Evolutionary conservation across 169 alveolate genomes (phyloP).

Genomic region (Besnoitia besnoiti): DNA sequence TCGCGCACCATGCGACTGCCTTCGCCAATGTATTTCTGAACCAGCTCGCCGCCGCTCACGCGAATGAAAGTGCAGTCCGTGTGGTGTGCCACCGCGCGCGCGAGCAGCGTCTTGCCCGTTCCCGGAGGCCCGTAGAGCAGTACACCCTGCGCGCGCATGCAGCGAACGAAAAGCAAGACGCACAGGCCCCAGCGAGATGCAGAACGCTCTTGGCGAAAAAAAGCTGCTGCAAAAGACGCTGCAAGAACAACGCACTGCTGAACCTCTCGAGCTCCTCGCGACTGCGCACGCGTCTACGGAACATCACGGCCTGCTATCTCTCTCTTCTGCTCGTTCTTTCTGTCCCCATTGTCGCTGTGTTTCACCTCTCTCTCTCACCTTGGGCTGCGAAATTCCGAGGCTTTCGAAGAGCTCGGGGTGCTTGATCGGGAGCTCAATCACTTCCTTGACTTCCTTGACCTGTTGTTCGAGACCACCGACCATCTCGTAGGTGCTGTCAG

Average conservation of each 20-base stretch:
- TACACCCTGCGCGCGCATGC: constrained; percentile 38
- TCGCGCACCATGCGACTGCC: constrained; percentile 75
- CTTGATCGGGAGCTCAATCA: constrained; percentile 98
- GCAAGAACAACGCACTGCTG: not conserved
- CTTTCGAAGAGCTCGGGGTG: constrained; percentile 99
- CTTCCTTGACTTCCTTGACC: constrained; percentile 99
- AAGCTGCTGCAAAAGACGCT: not conserved
- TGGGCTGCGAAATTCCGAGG: constrained; percentile 97
- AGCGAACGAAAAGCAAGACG: not conserved
- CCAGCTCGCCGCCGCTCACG: constrained; percentile 90
- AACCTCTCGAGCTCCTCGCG: no score
- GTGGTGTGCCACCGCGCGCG: constrained; percentile 91
- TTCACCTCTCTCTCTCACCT: constrained; percentile 80
- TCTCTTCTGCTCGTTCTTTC: no score
- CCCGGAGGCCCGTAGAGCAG: constrained; percentile 78
- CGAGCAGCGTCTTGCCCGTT: constrained; percentile 95
- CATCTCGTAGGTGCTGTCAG: constrained; percentile 98
- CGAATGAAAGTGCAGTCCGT: constrained; percentile 82
- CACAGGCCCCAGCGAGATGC: not conserved
- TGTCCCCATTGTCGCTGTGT: no score
- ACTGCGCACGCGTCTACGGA: no score
- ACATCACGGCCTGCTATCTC: no score
- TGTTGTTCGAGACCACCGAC: constrained; percentile 99
- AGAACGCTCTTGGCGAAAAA: no score
- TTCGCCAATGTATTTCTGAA: constrained; percentile 91